A percentile compares a stretch with the other conserved stretches of the same genome.
phyloP scores from a whole-genome alignment of 257 asterid genomes.

The Fraxinus cuspidata region DNA sequence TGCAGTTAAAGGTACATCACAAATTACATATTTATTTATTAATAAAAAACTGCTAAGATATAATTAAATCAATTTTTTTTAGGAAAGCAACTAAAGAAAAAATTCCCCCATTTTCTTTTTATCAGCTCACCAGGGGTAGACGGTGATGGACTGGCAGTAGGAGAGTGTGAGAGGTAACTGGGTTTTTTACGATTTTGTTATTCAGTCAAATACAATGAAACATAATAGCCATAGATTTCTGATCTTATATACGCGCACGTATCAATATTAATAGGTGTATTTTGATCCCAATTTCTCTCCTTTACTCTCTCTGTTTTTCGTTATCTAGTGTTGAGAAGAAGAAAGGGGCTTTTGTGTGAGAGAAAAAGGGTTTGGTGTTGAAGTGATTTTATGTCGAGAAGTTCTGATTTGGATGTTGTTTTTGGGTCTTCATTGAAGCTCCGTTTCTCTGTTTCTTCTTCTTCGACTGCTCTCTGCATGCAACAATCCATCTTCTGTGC shows the following conservation, averaged over 20 bases:
- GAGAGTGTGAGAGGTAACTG: conserved; percentile 30
- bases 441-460: conserved; percentile 28
- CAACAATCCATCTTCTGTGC: conserved; percentile 38
- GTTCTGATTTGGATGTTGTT: conserved; percentile 37
- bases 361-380: conserved; percentile 17
- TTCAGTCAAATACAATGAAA: background rate
- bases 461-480: conserved; percentile 25
- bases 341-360: conserved; percentile 4
- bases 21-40: too few relatives aligned
- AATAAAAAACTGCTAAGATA: too few relatives aligned
- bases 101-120: too few relatives aligned
- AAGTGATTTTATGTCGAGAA: conserved; percentile 50
- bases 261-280: conserved; percentile 23
- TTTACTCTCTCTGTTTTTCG: background rate
- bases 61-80: too few relatives aligned
- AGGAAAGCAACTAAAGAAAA: too few relatives aligned
- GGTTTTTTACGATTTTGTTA: conserved; percentile 20
- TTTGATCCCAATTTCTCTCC: conserved; percentile 25
- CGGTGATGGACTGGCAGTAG: conserved; percentile 8
- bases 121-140: too few relatives aligned
- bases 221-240: conserved; percentile 59
- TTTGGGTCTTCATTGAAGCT: conserved; percentile 42
- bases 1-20: too few relatives aligned
- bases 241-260: conserved; percentile 28
- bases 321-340: background rate